Base-by-base conservation (phyloP, 371 early-diverging fungal species). In the Encephalitozoon intestinalis region DNA sequence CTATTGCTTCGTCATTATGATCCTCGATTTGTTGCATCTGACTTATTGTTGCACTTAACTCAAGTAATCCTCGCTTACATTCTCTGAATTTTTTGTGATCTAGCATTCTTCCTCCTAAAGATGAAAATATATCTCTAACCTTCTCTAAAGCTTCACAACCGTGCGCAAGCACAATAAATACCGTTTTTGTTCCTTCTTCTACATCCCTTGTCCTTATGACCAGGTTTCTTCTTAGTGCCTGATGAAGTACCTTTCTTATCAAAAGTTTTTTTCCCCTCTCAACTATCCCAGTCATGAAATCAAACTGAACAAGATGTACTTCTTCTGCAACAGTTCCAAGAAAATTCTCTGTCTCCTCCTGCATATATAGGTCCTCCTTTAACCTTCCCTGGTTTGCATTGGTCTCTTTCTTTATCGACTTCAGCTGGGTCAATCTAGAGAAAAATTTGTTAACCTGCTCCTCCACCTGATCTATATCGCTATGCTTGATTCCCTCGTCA, bases 81-180 rank as follows among this genome's bases (percentile, higher is more conserved):
- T 77, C 72, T 25, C 37, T 31, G 28, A 63, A 73, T n/a, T 63
- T 78, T n/a, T 70, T 54, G 30, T 39, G 28, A 43, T 78, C 66
- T 0, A 72, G 25, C 15, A 84, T 67, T 39, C 81, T 43, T 6
- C 81, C 84, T 26, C 77, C 81, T 30, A 85, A 66, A 9, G 79
- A 76, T 25, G 53, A 52, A 52, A 81, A 81, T n/a, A 83, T 81
- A 11, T 79, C 67, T 28, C 49, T 80, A 2, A 78, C 73, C 52
- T 70, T 77, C 6, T 72, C 68, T 21, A 77, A 50, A 26, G 84
- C 75, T 28, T 75, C 73, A 37, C 44, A 67, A 52, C 83, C 84
- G 64, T 81, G 79, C 41, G 82, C 81, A 78, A 83, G 82, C 18
- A 82, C 77, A 23, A 85, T 81, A 77, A 82, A 80, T 9, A 80